phyloP scores from a whole-genome alignment of 129 eudicot species.

The Flaveria bidentis region DNA sequence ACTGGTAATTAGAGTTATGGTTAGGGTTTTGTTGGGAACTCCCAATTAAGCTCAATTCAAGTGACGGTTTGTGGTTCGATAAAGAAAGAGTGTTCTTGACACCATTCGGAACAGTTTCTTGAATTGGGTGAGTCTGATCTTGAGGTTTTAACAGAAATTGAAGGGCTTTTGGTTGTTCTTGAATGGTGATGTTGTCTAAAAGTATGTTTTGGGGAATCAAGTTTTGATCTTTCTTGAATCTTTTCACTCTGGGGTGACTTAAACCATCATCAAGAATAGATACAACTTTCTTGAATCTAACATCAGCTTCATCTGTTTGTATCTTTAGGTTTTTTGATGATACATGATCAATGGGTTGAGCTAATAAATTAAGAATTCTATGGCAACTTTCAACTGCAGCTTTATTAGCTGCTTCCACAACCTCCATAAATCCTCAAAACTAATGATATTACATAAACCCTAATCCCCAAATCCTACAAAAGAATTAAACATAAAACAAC shows the following conservation, averaged over 20 bases:
- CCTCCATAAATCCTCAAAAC: conserved; percentile 60
- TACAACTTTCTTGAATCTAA: conserved; percentile 66
- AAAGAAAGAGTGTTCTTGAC: conserved; percentile 47
- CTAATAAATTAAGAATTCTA: conserved; percentile 55
- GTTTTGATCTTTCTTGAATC: conserved; percentile 39
- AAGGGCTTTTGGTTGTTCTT: conserved; percentile 48
- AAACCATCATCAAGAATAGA: conserved; percentile 59
- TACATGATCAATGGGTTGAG: conserved; percentile 64
- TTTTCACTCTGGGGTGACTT: conserved; percentile 77
- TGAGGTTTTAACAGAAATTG: conserved; percentile 39
- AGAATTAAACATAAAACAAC: conserved; percentile 19
- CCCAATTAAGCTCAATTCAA: conserved; percentile 48
- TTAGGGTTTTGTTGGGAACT: conserved; percentile 38
- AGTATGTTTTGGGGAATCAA: conserved; percentile 54
- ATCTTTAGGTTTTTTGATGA: conserved; percentile 50
- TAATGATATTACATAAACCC: background rate
- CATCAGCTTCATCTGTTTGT: conserved; percentile 73
- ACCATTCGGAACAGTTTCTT: conserved; percentile 44
- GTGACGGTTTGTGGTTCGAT: conserved; percentile 31
- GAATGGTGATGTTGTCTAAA: conserved; percentile 42
- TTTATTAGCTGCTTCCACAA: conserved; percentile 76
- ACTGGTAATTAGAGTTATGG: conserved; percentile 38
- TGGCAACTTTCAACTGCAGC: conserved; percentile 84
- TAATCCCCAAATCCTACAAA: background rate
- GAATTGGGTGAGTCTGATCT: conserved; percentile 37